These are phyloP conservation scores for Alopecurus myosuroides DNA, from an alignment of 176 grass and related monocot genomes.

Conservation along the genomic window DNA sequence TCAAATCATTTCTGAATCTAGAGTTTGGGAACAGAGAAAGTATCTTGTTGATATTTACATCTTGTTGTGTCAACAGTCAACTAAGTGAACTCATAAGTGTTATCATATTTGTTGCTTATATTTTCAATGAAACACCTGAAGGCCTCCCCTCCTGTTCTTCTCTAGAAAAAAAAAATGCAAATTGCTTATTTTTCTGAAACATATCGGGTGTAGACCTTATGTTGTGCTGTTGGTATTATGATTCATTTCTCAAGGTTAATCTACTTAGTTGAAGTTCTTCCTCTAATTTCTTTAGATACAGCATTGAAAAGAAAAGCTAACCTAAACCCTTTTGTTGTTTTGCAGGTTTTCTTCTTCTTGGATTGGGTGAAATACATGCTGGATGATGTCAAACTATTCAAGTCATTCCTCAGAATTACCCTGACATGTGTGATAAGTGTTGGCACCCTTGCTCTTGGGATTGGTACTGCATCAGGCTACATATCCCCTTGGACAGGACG, in stretches of 20 bases:
- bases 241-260: background rate
- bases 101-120: background rate
- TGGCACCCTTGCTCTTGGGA: slow-evolving; percentile 73
- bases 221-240: background rate
- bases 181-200: background rate
- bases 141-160: background rate
- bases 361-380: slow-evolving; percentile 88
- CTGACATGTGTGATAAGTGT: slow-evolving; percentile 80
- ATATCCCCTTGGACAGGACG: slow-evolving; percentile 98
- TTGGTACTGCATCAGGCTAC: slow-evolving; percentile 93
- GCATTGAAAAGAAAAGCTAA: slow-evolving; percentile 16
- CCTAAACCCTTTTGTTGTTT: slow-evolving; percentile 23
- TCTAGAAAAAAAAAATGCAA: background rate
- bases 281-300: background rate
- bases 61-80: background rate
- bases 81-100: background rate
- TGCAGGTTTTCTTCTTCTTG: slow-evolving; percentile 88
- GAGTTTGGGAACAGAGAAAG: background rate
- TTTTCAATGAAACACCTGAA: background rate
- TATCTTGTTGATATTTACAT: too few relatives aligned
- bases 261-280: slow-evolving; percentile 2
- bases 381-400: slow-evolving; percentile 84
- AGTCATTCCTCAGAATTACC: slow-evolving; percentile 83
- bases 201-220: background rate
- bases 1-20: background rate